Evolutionary conservation across 2,329 filamentous ascomycete genomes (phyloP), one percentile per base, ranked within the genome.

Genomic region (Colletotrichum chrysophilum): DNA sequence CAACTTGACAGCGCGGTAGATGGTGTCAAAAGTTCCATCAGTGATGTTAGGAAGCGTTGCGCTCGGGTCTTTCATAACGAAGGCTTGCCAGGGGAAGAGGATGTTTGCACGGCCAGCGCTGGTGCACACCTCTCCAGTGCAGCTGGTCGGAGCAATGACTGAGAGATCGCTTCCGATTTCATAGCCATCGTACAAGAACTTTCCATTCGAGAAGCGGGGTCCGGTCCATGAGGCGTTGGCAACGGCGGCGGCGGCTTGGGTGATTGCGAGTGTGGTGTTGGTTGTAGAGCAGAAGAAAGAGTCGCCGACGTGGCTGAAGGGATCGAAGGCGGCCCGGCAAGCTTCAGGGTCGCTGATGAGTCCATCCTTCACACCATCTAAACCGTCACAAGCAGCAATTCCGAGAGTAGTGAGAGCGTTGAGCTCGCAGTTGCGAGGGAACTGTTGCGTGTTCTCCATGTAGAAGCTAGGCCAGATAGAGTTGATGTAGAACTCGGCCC

Each of bases 381-480:
- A 14, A 12, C 13, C 8, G 12, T 76, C 74, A 48, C 74, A 76
- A 7, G 48, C 43, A 5, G 28, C 18, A 2, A 76, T 28, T 28
- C 36, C 65, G 3, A 65, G 21, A 13, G 8, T 3, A 0, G 73
- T 78, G 80, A 77, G 88, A 80, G 48, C 80, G 61, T 3, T 82
- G 34, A 88, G 18, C n/a, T 66, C 71, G 12, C 74, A 76, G n/a
- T 18, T 56, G 6, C 28, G n/a, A 14, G 70, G 74, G n/a, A 38
- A 70, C 6, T 62, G n/a, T 3, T 60, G 52, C 3, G 32, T 66
- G 5, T 43, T 58, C 16, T 70, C 21, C 52, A 74, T 66, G 18
- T 65, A 56, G 18, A 62, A 24, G 21, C 43, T 60, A 1, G 70
- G 66, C 74, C 71, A 76, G 66, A 70, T 28, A 8, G 26, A 12